These are phyloP conservation scores for Aureobasidium sp. DNA, from an alignment of 2,329 filamentous ascomycete genomes.

Conservation along the genomic window DNA sequence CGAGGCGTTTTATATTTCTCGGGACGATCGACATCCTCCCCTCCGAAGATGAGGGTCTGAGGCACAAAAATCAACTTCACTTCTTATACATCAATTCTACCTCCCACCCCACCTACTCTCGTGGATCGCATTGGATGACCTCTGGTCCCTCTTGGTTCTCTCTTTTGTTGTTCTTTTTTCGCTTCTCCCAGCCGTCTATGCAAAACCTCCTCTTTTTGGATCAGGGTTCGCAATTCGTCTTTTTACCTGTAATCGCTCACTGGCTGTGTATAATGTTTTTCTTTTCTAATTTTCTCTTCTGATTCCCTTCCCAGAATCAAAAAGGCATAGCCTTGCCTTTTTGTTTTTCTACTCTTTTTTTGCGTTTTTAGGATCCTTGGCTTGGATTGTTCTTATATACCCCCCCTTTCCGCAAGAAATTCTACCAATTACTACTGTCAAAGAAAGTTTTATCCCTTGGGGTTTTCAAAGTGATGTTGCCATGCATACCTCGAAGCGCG, in stretches of 20 bases:
- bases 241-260: background rate
- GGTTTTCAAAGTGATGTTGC: too few relatives aligned
- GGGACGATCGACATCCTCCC: background rate
- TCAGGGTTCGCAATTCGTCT: background rate
- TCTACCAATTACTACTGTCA: too few relatives aligned
- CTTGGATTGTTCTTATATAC: background rate
- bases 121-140: background rate
- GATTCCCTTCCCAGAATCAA: too few relatives aligned
- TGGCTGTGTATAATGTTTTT: background rate
- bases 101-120: background rate
- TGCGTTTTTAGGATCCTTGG: background rate
- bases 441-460: too few relatives aligned
- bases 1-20: background rate
- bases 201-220: background rate
- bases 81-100: background rate
- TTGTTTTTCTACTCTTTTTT: background rate
- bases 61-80: background rate
- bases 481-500: too few relatives aligned
- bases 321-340: background rate
- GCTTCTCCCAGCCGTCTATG: background rate
- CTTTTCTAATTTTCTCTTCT: background rate
- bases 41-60: conserved; percentile 1
- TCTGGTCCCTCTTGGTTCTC: background rate
- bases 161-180: background rate
- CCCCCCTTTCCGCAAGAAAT: background rate